phyloP scores from a whole-genome alignment of 148 eudicot species.

The Dysphania ambrosioides region DNA sequence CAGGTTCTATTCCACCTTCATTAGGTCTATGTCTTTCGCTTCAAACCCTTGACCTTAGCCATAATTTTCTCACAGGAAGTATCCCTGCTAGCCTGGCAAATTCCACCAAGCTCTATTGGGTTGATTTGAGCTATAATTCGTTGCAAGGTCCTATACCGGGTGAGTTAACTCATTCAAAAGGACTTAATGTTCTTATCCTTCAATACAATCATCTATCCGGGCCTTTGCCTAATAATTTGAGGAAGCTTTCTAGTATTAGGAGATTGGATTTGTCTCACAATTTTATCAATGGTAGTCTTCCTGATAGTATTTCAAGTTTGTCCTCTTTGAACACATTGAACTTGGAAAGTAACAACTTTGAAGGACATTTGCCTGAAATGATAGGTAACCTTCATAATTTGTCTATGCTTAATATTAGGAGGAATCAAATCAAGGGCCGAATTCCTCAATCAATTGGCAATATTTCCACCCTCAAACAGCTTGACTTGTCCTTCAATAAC shows the following conservation, averaged over 20 bases:
- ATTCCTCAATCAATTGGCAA: conserved; percentile 53
- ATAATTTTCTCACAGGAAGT: conserved; percentile 49
- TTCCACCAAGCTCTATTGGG: conserved; percentile 56
- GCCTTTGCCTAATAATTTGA: conserved; percentile 43
- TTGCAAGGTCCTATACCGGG: conserved; percentile 54
- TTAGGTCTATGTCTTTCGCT: conserved; percentile 53
- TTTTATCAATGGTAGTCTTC: conserved; percentile 57
- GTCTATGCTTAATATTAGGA: conserved; percentile 48
- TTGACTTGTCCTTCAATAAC: conserved; percentile 66
- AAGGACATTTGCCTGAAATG: conserved; percentile 32
- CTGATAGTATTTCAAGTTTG: conserved; percentile 42
- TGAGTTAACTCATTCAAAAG: conserved; percentile 40
- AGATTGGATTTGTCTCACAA: conserved; percentile 56
- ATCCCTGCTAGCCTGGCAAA: conserved; percentile 57
- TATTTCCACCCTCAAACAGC: conserved; percentile 38
- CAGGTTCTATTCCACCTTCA: conserved; percentile 70
- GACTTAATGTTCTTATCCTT: conserved; percentile 50
- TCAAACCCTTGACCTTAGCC: conserved; percentile 68
- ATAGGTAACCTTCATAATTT: conserved; percentile 38
- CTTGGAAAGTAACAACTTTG: conserved; percentile 37
- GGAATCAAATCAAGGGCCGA: conserved; percentile 40
- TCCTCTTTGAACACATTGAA: conserved; percentile 40
- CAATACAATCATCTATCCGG: conserved; percentile 59
- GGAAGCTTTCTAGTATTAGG: conserved; percentile 43
- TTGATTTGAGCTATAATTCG: conserved; percentile 67